Base-by-base conservation (phyloP, 495 filamentous ascomycete genomes). In the Xylaria longipes region DNA sequence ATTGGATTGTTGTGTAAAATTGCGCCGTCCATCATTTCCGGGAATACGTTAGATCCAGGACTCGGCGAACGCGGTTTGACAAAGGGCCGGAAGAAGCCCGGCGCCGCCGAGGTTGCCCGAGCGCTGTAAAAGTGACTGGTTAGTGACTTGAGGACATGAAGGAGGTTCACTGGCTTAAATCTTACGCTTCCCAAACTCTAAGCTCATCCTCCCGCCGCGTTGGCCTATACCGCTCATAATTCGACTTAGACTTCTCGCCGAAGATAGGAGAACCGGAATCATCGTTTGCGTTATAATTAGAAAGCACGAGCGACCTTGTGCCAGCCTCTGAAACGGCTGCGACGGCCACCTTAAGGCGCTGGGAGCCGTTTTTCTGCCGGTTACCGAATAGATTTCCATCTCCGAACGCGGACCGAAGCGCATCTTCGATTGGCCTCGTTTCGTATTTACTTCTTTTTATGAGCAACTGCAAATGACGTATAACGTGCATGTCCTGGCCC, bases 171-270 rank as follows among this genome's bases (percentile, higher is more conserved):
- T n/a, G 12, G 41, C 54, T 15, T 45, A 58, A 39, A 65, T 65
- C 78, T 74, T 77, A 84, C 83, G 81, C 84, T 80, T 88, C 82
- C 85, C 84, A 87, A 5, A 79, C 77, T 71, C 81, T 82, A 22
- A 87, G 58, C 71, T 86, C 85, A 58, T 58, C 27, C 27, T 58
- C 29, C 11, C 27, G 54, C 12, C 15, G 27, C 8, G 54, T 33
- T 33, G 25, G 54, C 15, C 54, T 58, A 25, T 58, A 20, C 22
- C 54, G 6, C 22, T 33, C 5, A 58, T 58, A 58, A 1, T 33
- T 79, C 75, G 11, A 74, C 62, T 25, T 78, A 75, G 33, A 82
- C 75, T 41, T 83, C 82, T n/a, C 80, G 79, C 43, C 12, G 5
- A 4, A 82, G 29, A 5, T 17, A 31, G 27, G 12, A 33, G 27